A percentile compares a stretch with the other conserved stretches of the same genome.
Evolutionary conservation across 2,329 filamentous ascomycete species (phyloP).

Genomic region (Diaporthe batatas): DNA sequence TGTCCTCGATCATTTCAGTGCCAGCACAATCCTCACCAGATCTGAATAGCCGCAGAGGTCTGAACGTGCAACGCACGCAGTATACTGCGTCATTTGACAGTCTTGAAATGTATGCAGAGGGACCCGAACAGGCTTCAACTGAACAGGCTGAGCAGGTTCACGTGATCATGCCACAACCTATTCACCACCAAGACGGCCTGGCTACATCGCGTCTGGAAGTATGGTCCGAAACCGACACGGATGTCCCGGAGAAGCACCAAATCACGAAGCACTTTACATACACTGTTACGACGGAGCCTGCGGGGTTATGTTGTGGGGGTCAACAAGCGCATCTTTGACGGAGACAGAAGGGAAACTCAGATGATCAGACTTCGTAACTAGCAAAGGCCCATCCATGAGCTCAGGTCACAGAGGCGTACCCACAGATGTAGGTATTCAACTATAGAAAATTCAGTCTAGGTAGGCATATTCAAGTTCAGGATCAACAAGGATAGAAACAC

Average conservation of each 20-base stretch:
- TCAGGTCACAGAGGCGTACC: not conserved
- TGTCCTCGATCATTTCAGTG: not conserved
- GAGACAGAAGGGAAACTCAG: not conserved
- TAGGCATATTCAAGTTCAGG: too few species aligned
- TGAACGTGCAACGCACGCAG: not conserved
- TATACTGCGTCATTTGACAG: not conserved
- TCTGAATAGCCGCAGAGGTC: not conserved
- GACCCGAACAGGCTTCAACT: not conserved
- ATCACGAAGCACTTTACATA: not conserved
- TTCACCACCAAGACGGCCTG: not conserved
- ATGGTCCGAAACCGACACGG: not conserved
- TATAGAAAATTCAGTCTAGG: too few species aligned
- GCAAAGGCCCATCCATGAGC: not conserved
- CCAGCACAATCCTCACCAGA: not conserved
- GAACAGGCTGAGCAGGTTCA: not conserved
- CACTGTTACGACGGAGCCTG: conserved; percentile 1
- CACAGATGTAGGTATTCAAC: too few species aligned
- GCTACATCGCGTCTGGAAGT: not conserved
- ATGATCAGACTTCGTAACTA: not conserved
- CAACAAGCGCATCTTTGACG: not conserved
- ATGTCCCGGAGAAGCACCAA: not conserved
- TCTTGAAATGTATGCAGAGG: conserved; percentile 1
- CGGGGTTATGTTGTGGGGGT: not conserved
- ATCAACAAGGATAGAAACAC: too few species aligned
- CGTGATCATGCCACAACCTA: not conserved